Base-by-base conservation (phyloP, 371 early-diverging fungal genomes). In the Racocetra persica region DNA sequence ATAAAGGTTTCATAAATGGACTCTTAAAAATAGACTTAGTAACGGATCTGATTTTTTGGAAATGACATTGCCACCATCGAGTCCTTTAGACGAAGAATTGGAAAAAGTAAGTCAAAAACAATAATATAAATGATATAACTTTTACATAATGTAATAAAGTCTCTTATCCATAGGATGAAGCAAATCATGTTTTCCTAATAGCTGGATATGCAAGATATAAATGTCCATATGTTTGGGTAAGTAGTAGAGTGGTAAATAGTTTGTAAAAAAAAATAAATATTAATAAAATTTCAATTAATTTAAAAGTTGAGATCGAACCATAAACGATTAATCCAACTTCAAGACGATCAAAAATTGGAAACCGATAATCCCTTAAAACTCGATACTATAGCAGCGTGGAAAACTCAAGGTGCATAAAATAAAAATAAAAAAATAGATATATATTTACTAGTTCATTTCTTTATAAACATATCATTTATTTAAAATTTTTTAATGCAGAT, bases 171-270 rank as follows among this genome's bases (percentile, higher is more conserved):
- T 83, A 90, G 87, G 85, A 84, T 63, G 88, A 91, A 80, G 69
- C 88, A 14, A 74, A 84, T 7, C 88, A 91, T 6, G 88, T 91
- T 16, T 93, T 95, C 75, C 80, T 95, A 49, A 85, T 95, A 51
- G 93, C 94, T 52, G 95, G 94, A 14, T 95, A 95, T 80, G 88
- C 92, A 22, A 88, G 91, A 24, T 95, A 95, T 84, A 89, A 90
- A 76, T 93, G 94, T 77, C 95, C 95, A 28, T 95, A 94, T 76
- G 93, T 95, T 52, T 95, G 94, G 93, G 92, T 92, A 87, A 72
- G 84, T 72, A 41, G 13, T 20, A 36, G 7, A 16, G 22, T 3
- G 10, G 18, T 77, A 49, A 49, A 49, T 49, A 10, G 11, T 11
- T 49, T 49, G 13, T 49, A 49, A 13, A 49, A 49, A 13, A 49